Percentiles rank a stretch among this genome's conserved stretches.
Evolutionary conservation across 148 eudicot species (phyloP).

Genomic region (Linanthus parryae): DNA sequence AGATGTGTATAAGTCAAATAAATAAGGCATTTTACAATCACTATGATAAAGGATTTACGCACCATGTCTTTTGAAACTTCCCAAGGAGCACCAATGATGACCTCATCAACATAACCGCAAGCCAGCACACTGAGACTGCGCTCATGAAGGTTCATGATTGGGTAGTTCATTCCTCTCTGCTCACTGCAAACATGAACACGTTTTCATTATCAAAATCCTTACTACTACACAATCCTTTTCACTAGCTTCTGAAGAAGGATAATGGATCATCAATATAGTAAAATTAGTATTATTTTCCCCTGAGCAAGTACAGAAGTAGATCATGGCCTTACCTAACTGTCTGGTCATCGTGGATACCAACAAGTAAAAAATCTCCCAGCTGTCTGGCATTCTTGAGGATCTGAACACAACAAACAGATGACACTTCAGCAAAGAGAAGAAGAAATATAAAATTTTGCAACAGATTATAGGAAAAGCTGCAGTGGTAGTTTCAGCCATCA

Average conservation of each 20-base stretch:
- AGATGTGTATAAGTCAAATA: too few relatives aligned
- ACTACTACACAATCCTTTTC: neutral
- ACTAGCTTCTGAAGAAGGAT: neutral
- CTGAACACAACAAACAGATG: slow-evolving; percentile 31
- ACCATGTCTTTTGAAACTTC: slow-evolving; percentile 85
- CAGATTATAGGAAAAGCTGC: too few relatives aligned
- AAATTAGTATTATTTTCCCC: too few relatives aligned
- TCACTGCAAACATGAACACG: slow-evolving; percentile 41
- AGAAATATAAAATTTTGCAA: too few relatives aligned
- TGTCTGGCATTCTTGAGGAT: slow-evolving; percentile 77
- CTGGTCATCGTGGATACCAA: slow-evolving; percentile 79
- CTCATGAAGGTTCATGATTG: slow-evolving; percentile 91
- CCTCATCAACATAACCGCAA: slow-evolving; percentile 91
- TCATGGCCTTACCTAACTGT: slow-evolving; percentile 74
- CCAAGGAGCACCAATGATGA: slow-evolving; percentile 93
- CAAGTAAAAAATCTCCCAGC: slow-evolving; percentile 93
- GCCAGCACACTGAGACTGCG: slow-evolving; percentile 90
- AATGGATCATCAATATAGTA: too few relatives aligned
- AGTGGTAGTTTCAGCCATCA: too few relatives aligned
- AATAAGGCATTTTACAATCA: too few relatives aligned
- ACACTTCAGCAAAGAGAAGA: neutral
- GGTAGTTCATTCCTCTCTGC: slow-evolving; percentile 61
- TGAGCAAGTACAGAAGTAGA: too few relatives aligned
- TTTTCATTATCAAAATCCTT: neutral
- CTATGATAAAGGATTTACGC: slow-evolving; percentile 20